A percentile compares a stretch with the other conserved stretches of the same genome.
phyloP scores from a whole-genome alignment of 1,139 yeast species.

The Magnusiomyces magnusii region DNA sequence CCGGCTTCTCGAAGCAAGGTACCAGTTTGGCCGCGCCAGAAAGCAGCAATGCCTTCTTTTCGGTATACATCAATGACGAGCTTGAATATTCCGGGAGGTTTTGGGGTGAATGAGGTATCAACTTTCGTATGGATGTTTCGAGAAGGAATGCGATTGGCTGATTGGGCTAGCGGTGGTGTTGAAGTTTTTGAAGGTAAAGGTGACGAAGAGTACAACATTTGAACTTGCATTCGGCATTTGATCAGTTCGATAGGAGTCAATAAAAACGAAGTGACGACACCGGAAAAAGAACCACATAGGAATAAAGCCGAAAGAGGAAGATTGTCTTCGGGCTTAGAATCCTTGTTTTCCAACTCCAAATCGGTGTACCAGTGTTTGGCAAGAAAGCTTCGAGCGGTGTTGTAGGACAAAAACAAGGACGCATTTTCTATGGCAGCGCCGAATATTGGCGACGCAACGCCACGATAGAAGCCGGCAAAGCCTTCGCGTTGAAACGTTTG shows the following conservation, averaged over 20 bases:
- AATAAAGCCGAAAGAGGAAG: conserved; percentile 28
- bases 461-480: conserved; percentile 49
- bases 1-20: conserved; percentile 77
- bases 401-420: conserved; percentile 57
- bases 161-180: no score
- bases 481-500: conserved; percentile 65
- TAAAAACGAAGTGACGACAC: conserved; percentile 73
- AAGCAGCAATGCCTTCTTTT: conserved; percentile 32
- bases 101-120: neutral
- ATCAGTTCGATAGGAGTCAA: conserved; percentile 85
- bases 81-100: neutral
- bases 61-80: conserved; percentile 32
- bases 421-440: conserved; percentile 90
- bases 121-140: neutral
- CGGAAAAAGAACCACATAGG: conserved; percentile 71
- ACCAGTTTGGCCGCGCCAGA: conserved; percentile 83
- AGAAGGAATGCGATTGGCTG: neutral
- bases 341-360: neutral
- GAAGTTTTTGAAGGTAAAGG: neutral
- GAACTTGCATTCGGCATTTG: conserved; percentile 84
- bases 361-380: conserved; percentile 16
- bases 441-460: conserved; percentile 69
- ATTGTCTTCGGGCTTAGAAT: neutral
- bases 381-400: conserved; percentile 38
- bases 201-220: conserved; percentile 24